Percentiles rank a stretch among this genome's conserved stretches.
Conservation (phyloP, 1,139 yeast species). For the Saccharomycopsis phalli region DNA sequence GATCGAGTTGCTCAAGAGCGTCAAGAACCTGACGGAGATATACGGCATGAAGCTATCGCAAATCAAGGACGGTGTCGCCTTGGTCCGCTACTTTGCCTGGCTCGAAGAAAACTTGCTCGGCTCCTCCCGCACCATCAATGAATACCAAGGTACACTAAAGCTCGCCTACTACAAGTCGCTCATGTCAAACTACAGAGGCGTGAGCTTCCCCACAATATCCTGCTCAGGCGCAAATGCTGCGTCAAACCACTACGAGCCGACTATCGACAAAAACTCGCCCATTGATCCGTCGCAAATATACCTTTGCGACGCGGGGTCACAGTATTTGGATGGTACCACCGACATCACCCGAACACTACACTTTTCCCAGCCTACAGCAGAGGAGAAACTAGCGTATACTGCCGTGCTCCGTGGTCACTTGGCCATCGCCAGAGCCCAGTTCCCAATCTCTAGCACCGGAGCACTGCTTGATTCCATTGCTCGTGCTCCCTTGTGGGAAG, state of each 20-base stretch:
- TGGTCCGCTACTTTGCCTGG: constrained; percentile 79
- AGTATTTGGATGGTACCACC: constrained; percentile 90
- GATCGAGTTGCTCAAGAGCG: constrained; percentile 65
- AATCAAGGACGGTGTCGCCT: constrained; percentile 81
- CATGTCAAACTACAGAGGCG: constrained; percentile 64
- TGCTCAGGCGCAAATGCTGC: constrained; percentile 94
- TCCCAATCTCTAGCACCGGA: constrained; percentile 86
- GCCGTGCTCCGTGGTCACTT: constrained; percentile 88
- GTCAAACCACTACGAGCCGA: constrained; percentile 85
- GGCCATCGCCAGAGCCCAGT: constrained; percentile 64
- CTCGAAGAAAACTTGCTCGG: constrained; percentile 54
- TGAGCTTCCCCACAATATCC: constrained; percentile 86
- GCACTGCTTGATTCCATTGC: constrained; percentile 78
- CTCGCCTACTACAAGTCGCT: constrained; percentile 48
- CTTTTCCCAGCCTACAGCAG: constrained; percentile 51
- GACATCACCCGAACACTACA: constrained; percentile 93
- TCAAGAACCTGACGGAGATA: constrained; percentile 68
- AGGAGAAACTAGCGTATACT: constrained; percentile 71
- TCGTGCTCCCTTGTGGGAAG: constrained; percentile 78
- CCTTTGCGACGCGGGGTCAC: constrained; percentile 89
- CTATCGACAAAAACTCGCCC: constrained; percentile 46
- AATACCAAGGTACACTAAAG: constrained; percentile 69
- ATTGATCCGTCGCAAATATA: constrained; percentile 78
- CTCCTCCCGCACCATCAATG: constrained; percentile 58
- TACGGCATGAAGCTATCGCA: constrained; percentile 73